A percentile compares a stretch with the other conserved stretches of the same genome.
Evolutionary conservation across 495 filamentous ascomycete genomes (phyloP).

Genomic region (Talaromyces wortmannii): DNA sequence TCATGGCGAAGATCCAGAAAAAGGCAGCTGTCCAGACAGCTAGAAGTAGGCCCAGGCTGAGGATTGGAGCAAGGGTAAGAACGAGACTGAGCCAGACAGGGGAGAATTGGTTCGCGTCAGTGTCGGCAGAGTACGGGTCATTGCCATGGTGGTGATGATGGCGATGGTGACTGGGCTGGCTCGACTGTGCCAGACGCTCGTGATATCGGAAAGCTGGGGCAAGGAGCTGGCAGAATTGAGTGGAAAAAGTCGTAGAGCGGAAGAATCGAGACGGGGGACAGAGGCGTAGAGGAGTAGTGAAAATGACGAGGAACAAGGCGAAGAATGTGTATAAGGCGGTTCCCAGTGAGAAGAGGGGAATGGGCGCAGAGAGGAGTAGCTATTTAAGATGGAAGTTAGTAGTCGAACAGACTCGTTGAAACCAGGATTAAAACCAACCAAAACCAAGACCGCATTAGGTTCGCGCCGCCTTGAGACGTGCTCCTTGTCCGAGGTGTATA

Average conservation of each 20-base stretch:
- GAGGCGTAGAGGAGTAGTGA: conserved; percentile 35
- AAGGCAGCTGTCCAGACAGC: conserved; percentile 53
- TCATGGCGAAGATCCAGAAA: conserved; percentile 58
- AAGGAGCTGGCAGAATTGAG: conserved; percentile 33
- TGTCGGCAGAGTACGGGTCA: conserved; percentile 6
- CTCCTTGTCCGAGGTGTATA: conserved; percentile 3
- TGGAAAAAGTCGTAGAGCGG: conserved; percentile 25
- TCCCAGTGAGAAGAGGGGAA: conserved; percentile 36
- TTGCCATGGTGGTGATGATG: conserved; percentile 15
- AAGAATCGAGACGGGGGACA: conserved; percentile 31
- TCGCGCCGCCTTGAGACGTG: conserved; percentile 7
- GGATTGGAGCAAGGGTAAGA: conserved; percentile 45
- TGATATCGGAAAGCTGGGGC: conserved; percentile 36
- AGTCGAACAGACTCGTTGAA: too few species aligned
- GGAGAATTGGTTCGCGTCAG: conserved; percentile 21
- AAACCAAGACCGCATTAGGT: conserved; percentile 17
- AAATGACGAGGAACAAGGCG: conserved; percentile 31
- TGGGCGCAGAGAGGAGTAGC: conserved; percentile 41
- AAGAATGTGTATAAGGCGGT: conserved; percentile 38
- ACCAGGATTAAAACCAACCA: conserved; percentile 8
- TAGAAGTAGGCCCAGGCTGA: conserved; percentile 46
- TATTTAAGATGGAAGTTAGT: conserved; percentile 8
- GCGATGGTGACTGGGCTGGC: conserved; percentile 24
- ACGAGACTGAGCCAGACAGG: conserved; percentile 37
- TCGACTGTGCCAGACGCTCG: conserved; percentile 31